These are phyloP conservation scores for Globisporangium mamillatum DNA, from an alignment of 352 stramenopile genomes.

Conservation along the genomic window DNA sequence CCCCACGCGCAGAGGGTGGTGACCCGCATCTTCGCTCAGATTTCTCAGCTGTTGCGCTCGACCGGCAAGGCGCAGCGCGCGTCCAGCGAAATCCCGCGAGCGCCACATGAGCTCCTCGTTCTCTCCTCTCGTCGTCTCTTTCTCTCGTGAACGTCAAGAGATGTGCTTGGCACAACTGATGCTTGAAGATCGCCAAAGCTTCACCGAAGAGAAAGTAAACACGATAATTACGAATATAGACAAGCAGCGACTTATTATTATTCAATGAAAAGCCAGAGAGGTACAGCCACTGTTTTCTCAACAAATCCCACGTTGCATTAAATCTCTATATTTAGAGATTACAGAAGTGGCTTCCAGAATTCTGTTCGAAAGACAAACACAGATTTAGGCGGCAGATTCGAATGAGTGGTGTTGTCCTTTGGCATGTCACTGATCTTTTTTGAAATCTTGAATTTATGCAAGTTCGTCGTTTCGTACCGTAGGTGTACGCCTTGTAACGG, in stretches of 20 bases:
- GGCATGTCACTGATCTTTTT: background rate
- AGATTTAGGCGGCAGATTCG: background rate
- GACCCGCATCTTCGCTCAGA: background rate
- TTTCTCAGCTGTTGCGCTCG: background rate
- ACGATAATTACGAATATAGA: background rate
- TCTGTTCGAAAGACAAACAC: background rate
- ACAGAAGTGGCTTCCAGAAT: background rate
- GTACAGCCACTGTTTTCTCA: background rate
- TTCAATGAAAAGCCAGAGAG: background rate
- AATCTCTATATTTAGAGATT: background rate
- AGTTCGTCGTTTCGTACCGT: background rate
- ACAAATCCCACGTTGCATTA: background rate
- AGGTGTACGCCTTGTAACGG: background rate
- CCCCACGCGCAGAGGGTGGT: constrained; percentile 41
- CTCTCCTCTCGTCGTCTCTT: background rate
- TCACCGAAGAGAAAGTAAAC: background rate
- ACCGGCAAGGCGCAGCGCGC: background rate
- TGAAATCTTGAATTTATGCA: constrained; percentile 8
- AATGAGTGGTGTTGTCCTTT: background rate
- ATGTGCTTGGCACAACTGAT: background rate
- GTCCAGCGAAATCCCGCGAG: background rate
- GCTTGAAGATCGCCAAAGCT: constrained; percentile 3
- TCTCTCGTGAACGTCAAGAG: background rate
- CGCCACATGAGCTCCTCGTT: constrained; percentile 9
- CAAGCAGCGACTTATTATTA: background rate